phyloP scores from a whole-genome alignment of 768 basidiomycete genomes.

The Lentinula aciculospora region DNA sequence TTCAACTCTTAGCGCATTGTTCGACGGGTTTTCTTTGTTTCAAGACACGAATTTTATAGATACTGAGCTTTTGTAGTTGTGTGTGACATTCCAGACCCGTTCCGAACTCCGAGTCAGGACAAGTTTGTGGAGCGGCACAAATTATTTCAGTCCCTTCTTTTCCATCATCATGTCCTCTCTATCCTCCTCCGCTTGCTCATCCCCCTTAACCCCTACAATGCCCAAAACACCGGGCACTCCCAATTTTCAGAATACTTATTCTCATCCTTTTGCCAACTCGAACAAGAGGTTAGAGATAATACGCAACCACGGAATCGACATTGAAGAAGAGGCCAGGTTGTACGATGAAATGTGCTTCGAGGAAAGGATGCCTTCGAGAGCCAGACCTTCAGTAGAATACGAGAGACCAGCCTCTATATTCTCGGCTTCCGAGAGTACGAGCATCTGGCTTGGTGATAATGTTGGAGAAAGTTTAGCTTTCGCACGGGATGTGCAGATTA shows the following conservation, averaged over 20 bases:
- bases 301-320: conserved; percentile 51
- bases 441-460: conserved; percentile 63
- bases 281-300: conserved; percentile 45
- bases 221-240: conserved; percentile 4
- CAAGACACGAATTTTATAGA: neutral
- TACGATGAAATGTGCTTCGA: conserved; percentile 62
- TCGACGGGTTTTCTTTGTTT: neutral
- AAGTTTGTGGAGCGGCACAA: no score
- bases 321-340: conserved; percentile 62
- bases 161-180: conserved; percentile 5
- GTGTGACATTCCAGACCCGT: no score
- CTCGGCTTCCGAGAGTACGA: conserved; percentile 37
- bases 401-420: conserved; percentile 37
- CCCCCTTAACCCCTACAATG: conserved; percentile 4
- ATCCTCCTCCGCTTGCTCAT: conserved; percentile 1
- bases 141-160: neutral
- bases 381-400: neutral
- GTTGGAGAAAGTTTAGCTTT: conserved; percentile 49
- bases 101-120: no score
- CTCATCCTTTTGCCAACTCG: conserved; percentile 14
- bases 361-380: conserved; percentile 11
- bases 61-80: no score
- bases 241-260: neutral
- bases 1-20: neutral
- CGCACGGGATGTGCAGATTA: conserved; percentile 58